These are phyloP conservation scores for Daldinia bambusicola DNA, from an alignment of 495 filamentous ascomycete species.

Conservation along the genomic window DNA sequence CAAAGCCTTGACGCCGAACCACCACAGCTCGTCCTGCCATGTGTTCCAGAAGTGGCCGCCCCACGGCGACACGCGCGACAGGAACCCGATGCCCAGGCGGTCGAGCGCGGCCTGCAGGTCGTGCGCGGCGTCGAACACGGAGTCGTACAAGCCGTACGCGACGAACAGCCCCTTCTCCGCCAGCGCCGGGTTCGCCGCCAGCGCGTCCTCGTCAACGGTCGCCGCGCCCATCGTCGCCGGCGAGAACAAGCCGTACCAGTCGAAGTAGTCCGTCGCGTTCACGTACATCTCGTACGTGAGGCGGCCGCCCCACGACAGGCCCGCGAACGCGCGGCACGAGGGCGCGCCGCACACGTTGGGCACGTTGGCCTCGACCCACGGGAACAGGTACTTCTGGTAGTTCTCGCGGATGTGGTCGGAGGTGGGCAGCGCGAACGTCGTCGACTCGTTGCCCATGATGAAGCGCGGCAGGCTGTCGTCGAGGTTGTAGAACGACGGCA, in stretches of 20 bases:
- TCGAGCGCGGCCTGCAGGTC: conserved; percentile 45
- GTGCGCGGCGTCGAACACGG: conserved; percentile 36
- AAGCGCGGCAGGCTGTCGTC: conserved; percentile 37
- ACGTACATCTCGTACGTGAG: conserved; percentile 52
- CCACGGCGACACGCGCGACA: conserved; percentile 46
- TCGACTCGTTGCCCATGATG: conserved; percentile 46
- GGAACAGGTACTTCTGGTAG: conserved; percentile 48
- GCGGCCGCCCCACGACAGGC: conserved; percentile 47
- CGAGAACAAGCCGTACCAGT: conserved; percentile 50
- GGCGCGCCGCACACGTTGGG: conserved; percentile 41
- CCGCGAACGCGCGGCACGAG: conserved; percentile 48
- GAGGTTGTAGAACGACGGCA: conserved; percentile 51
- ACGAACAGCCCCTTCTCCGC: conserved; percentile 45
- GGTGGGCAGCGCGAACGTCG: conserved; percentile 31
- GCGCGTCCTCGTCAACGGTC: conserved; percentile 35
- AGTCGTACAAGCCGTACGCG: conserved; percentile 49
- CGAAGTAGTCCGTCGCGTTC: conserved; percentile 48
- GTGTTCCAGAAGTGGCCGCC: conserved; percentile 51
- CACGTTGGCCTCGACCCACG: conserved; percentile 40
- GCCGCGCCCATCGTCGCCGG: conserved; percentile 33
- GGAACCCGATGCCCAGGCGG: conserved; percentile 24
- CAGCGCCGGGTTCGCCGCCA: conserved; percentile 40
- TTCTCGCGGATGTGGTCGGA: conserved; percentile 42
- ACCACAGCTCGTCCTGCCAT: conserved; percentile 52
- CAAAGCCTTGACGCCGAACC: conserved; percentile 48